Percentiles rank a stretch among this genome's conserved stretches.
Evolutionary conservation across 257 asterid genomes (phyloP).

Genomic region (Nemophila menziesii): DNA sequence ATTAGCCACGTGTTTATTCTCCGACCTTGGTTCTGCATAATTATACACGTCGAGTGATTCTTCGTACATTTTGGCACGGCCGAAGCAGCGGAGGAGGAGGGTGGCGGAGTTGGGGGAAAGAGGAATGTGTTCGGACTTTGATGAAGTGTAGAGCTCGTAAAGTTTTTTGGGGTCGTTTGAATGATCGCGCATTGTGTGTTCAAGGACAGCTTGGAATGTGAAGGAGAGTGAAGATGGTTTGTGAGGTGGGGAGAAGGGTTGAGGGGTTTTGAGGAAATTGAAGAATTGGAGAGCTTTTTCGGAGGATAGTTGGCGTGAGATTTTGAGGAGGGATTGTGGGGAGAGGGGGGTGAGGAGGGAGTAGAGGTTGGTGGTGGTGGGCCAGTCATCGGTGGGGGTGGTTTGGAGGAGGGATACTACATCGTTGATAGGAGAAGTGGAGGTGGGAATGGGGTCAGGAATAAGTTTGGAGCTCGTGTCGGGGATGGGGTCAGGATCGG

Average conservation of each 20-base stretch:
- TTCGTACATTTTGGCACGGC: conserved; percentile 35
- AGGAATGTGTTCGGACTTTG: conserved; percentile 27
- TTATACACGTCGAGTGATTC: conserved; percentile 32
- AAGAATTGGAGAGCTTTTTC: conserved; percentile 45
- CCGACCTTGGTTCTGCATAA: conserved; percentile 23
- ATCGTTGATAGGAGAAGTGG: conserved; percentile 19
- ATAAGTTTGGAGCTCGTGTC: conserved; percentile 6
- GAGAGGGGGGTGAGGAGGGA: conserved; percentile 34
- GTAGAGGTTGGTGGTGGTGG: conserved; percentile 28
- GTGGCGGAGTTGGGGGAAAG: conserved; percentile 43
- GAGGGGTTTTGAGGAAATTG: conserved; percentile 28
- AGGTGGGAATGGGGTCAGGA: conserved; percentile 7
- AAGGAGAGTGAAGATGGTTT: conserved; percentile 22
- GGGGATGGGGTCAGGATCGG: conserved; percentile 6
- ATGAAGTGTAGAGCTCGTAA: conserved; percentile 32
- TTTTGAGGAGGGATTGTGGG: conserved; percentile 37
- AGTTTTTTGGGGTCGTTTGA: conserved; percentile 21
- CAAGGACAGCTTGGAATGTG: conserved; percentile 57
- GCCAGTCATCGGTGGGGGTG: conserved; percentile 45
- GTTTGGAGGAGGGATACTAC: conserved; percentile 35
- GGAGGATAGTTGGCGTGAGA: conserved; percentile 49
- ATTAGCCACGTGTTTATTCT: conserved; percentile 35
- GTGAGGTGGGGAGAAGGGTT: conserved; percentile 2
- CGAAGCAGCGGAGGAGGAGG: conserved; percentile 41
- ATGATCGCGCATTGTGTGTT: conserved; percentile 38